These are phyloP conservation scores for Vigna trinervia DNA, from an alignment of 306 rosid genomes.

Conservation along the genomic window DNA sequence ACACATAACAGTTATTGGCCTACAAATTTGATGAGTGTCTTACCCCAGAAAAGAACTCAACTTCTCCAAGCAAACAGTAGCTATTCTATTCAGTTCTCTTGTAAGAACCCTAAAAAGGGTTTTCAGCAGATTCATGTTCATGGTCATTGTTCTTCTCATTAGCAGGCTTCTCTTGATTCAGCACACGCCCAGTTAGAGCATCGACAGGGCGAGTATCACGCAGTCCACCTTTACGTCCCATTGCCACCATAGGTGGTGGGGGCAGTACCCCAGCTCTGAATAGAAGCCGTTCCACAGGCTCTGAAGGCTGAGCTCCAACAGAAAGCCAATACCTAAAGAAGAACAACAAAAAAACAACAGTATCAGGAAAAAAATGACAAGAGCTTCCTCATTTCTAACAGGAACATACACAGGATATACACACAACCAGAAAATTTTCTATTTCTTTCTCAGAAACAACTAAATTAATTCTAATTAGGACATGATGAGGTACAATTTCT, in stretches of 20 bases:
- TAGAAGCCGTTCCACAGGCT: conserved; percentile 83
- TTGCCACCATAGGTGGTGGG: conserved; percentile 89
- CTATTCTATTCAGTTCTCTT: conserved; percentile 37
- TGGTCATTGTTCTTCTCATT: conserved; percentile 34
- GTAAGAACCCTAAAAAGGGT: conserved; percentile 29
- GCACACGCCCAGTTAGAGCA: conserved; percentile 70
- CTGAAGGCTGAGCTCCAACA: conserved; percentile 97
- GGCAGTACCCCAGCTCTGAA: conserved; percentile 83
- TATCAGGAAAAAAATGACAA: neutral
- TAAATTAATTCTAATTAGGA: neutral
- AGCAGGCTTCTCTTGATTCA: conserved; percentile 53
- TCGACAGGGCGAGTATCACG: conserved; percentile 70
- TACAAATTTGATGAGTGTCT: neutral
- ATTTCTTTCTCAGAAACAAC: neutral
- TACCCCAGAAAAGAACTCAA: conserved; percentile 9
- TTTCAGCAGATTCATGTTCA: conserved; percentile 41
- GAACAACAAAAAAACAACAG: neutral
- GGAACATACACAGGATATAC: neutral
- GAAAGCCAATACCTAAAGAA: conserved; percentile 88
- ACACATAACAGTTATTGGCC: conserved; percentile 6
- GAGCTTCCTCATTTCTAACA: neutral
- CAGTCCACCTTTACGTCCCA: conserved; percentile 85
- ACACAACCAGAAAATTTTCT: neutral
- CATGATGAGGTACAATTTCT: too few relatives aligned
- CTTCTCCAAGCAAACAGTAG: neutral